Conservation (phyloP, 768 basidiomycete species). For the Cyathus striatus region DNA sequence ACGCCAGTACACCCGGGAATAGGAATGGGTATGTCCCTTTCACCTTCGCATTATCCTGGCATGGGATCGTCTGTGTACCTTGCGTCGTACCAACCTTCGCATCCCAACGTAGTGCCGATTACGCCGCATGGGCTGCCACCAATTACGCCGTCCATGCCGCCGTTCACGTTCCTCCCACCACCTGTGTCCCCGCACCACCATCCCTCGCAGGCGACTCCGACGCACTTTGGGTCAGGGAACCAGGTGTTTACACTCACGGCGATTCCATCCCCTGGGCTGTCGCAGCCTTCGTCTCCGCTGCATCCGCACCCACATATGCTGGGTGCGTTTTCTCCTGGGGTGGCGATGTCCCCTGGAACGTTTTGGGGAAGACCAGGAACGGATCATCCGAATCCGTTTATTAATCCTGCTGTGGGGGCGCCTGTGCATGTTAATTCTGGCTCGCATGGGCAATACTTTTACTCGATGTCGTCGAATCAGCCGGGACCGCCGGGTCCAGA, state of each 20-base stretch:
- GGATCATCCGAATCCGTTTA: conserved; percentile 34
- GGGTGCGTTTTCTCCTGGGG: conserved; percentile 62
- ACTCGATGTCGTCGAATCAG: conserved; percentile 18
- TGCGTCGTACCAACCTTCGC: conserved; percentile 9
- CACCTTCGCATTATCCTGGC: conserved; percentile 32
- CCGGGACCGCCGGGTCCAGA: conserved; percentile 18
- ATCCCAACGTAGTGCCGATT: conserved; percentile 31
- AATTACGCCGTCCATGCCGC: conserved; percentile 97
- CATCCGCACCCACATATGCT: conserved; percentile 2
- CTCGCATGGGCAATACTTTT: conserved; percentile 18
- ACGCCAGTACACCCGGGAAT: conserved; percentile 24
- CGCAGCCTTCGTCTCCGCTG: conserved; percentile 8
- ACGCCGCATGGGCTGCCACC: conserved; percentile 84
- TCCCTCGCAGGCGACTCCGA: neutral
- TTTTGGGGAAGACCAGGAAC: conserved; percentile 70
- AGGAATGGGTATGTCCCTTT: conserved; percentile 22
- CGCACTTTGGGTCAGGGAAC: neutral
- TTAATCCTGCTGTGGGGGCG: conserved; percentile 42
- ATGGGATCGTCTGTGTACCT: conserved; percentile 33
- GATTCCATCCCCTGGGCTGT: conserved; percentile 47
- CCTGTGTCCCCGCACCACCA: conserved; percentile 17
- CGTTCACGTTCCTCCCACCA: conserved; percentile 78
- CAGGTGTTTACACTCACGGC: conserved; percentile 46
- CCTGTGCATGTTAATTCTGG: conserved; percentile 25
- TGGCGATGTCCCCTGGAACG: conserved; percentile 68